phyloP scores from a whole-genome alignment of 768 basidiomycete species.

The Phanerodontia chrysosporium region DNA sequence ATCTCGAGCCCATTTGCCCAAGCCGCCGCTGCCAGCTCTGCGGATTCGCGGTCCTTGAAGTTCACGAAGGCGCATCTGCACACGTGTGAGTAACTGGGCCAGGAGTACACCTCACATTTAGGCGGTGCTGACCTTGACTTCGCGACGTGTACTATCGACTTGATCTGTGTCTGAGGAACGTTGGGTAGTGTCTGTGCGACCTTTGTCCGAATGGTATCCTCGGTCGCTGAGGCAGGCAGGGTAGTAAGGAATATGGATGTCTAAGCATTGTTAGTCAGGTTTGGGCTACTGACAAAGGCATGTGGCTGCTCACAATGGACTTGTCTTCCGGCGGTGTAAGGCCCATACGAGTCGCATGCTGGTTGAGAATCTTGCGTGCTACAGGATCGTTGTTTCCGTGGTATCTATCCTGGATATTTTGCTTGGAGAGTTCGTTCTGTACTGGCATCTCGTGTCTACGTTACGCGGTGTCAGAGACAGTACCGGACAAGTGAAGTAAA shows the following conservation, averaged over 20 bases:
- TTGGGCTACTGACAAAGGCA: constrained; percentile 1
- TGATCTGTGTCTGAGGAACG: constrained; percentile 60
- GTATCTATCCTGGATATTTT: constrained; percentile 93
- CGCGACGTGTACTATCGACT: constrained; percentile 81
- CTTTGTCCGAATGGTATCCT: constrained; percentile 67
- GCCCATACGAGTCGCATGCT: constrained; percentile 78
- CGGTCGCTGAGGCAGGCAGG: constrained; percentile 65
- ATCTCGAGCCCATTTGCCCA: constrained; percentile 92
- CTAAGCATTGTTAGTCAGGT: constrained; percentile 33
- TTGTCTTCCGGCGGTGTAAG: constrained; percentile 87
- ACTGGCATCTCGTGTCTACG: constrained; percentile 70
- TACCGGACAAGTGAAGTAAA: not conserved
- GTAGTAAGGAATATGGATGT: constrained; percentile 84
- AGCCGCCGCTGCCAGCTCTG: constrained; percentile 83
- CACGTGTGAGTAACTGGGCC: not conserved
- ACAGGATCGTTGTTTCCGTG: constrained; percentile 93
- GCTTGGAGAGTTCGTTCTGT: constrained; percentile 79
- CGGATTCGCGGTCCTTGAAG: constrained; percentile 77
- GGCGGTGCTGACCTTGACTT: constrained; percentile 55
- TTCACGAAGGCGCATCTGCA: constrained; percentile 91
- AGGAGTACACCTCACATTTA: not conserved
- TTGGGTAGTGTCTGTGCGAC: constrained; percentile 66
- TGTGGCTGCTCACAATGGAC: constrained; percentile 60
- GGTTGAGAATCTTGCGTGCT: constrained; percentile 80
- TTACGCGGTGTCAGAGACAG: not conserved